Percentiles rank a stretch among this genome's conserved stretches.
phyloP scores from a whole-genome alignment of 331 rosid species.

The Rhamnella rubrinervis region DNA sequence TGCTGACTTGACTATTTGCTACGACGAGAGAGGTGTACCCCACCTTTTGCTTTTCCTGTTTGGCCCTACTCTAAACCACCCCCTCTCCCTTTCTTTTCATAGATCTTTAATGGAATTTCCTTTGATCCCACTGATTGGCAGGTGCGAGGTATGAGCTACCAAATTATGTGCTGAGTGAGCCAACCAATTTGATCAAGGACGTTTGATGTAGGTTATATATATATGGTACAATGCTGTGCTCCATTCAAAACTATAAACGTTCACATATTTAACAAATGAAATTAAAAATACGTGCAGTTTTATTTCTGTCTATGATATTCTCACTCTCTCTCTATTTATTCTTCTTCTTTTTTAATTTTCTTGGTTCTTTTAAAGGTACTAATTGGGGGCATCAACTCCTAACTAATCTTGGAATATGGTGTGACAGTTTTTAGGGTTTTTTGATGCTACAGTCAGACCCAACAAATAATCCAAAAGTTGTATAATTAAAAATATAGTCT shows the following conservation, averaged over 20 bases:
- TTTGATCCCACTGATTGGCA: slow-evolving; percentile 26
- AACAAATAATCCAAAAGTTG: too few relatives aligned
- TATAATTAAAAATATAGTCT: too few relatives aligned
- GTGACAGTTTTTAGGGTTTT: too few relatives aligned
- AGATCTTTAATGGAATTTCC: not conserved
- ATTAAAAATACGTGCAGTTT: too few relatives aligned
- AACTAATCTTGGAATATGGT: too few relatives aligned
- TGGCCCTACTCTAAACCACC: not conserved
- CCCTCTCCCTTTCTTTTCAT: slow-evolving; percentile 17
- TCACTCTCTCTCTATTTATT: too few relatives aligned
- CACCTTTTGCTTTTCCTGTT: not conserved
- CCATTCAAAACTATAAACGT: slow-evolving; percentile 13
- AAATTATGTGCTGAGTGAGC: slow-evolving; percentile 88
- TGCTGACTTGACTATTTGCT: slow-evolving; percentile 86
- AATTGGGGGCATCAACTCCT: too few relatives aligned
- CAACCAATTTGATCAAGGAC: slow-evolving; percentile 80
- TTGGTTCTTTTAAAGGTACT: too few relatives aligned
- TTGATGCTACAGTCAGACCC: too few relatives aligned
- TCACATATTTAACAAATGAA: not conserved
- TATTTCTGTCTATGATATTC: too few relatives aligned
- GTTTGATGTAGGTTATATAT: slow-evolving; percentile 10
- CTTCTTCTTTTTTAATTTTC: too few relatives aligned
- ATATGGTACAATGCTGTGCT: not conserved
- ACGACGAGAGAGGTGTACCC: slow-evolving; percentile 82
- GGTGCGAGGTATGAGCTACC: slow-evolving; percentile 94